Conservation (phyloP, 306 rosid genomes). For the Trifolium dubium region DNA sequence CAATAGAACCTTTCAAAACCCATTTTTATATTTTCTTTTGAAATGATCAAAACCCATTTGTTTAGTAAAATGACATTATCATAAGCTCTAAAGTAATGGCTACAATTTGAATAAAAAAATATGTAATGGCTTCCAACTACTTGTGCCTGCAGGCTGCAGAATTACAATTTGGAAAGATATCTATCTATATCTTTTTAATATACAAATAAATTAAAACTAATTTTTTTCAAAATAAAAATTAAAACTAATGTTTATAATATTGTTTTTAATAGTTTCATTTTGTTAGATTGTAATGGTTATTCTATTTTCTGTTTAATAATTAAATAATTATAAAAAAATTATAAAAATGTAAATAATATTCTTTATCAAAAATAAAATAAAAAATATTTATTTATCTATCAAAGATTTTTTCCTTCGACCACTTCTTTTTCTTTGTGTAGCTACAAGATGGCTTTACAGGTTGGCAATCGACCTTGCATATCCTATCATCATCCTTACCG, state of each 20-base stretch:
- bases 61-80: not conserved
- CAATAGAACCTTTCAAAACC: not conserved
- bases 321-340: no score
- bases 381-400: not conserved
- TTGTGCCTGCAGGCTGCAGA: slow-evolving; percentile 47
- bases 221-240: no score
- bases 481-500: not conserved
- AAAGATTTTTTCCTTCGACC: slow-evolving; percentile 11
- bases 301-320: no score
- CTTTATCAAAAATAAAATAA: no score
- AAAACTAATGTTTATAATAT: no score
- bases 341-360: no score
- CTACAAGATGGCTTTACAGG: slow-evolving; percentile 48
- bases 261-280: no score
- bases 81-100: no score
- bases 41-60: slow-evolving; percentile 22
- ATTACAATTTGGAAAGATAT: not conserved
- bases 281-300: no score
- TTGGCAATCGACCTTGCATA: slow-evolving; percentile 46
- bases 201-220: not conserved
- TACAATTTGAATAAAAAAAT: no score
- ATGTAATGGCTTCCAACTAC: slow-evolving; percentile 42
- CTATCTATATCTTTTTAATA: slow-evolving; percentile 21
- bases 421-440: not conserved
- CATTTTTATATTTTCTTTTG: no score